A percentile compares a stretch with the other conserved stretches of the same genome.
phyloP scores from a whole-genome alignment of 805 yeast genomes.

The Myxozyma lipomycoides region DNA sequence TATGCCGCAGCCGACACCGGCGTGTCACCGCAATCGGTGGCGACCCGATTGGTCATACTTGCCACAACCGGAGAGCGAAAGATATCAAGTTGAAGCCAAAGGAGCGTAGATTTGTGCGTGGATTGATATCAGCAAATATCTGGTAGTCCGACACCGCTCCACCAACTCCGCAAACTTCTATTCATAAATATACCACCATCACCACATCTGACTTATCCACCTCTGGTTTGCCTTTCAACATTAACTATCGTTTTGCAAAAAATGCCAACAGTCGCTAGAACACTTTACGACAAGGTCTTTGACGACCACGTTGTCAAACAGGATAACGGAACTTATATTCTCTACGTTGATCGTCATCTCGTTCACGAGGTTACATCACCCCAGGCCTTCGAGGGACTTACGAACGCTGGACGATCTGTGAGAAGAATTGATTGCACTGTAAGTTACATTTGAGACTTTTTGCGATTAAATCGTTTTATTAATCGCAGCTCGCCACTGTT shows the following conservation, averaged over 20 bases:
- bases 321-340: constrained; percentile 77
- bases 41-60: too few relatives aligned
- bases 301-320: constrained; percentile 89
- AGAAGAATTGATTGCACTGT: constrained; percentile 56
- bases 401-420: constrained; percentile 79
- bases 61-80: too few relatives aligned
- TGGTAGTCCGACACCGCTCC: too few relatives aligned
- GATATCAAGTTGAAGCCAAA: too few relatives aligned
- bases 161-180: too few relatives aligned
- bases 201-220: too few relatives aligned
- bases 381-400: constrained; percentile 95
- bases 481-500: constrained; percentile 31
- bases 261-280: constrained; percentile 50
- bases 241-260: background rate
- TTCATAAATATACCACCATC: too few relatives aligned
- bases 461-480: background rate
- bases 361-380: constrained; percentile 99
- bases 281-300: constrained; percentile 94
- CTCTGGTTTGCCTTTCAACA: too few relatives aligned
- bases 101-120: too few relatives aligned
- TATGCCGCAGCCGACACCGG: too few relatives aligned
- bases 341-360: constrained; percentile 93
- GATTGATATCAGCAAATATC: too few relatives aligned
- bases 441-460: constrained; percentile 3
- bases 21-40: too few relatives aligned